Evolutionary conservation across 2,329 filamentous ascomycete genomes (phyloP).

Genomic region (Periconia sp.): DNA sequence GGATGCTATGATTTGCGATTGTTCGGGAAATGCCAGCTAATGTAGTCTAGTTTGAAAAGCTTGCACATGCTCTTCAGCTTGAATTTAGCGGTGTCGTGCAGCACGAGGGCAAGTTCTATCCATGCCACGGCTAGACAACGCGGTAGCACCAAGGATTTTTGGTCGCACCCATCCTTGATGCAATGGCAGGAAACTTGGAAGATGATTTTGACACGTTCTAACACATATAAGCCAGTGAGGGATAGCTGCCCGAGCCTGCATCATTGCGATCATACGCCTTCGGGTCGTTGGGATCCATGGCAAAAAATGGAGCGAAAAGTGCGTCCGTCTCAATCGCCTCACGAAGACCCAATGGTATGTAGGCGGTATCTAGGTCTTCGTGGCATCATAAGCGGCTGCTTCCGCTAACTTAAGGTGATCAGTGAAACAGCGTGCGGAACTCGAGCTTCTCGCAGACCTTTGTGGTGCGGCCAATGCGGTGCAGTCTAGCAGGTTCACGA

Average conservation of each 20-base stretch:
- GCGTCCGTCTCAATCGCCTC: conserved; percentile 11
- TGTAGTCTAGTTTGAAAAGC: conserved; percentile 2
- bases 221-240: conserved; percentile 3
- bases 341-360: conserved; percentile 10
- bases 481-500: too few species aligned
- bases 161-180: conserved; percentile 11
- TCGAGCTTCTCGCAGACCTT: too few species aligned
- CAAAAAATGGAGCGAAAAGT: conserved; percentile 4
- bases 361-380: conserved; percentile 7
- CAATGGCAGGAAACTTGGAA: conserved; percentile 13
- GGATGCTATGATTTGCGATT: conserved; percentile 20
- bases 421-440: too few species aligned
- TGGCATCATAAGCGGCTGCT: conserved; percentile 5
- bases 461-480: too few species aligned
- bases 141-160: conserved; percentile 19
- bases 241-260: background rate
- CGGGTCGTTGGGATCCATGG: conserved; percentile 12
- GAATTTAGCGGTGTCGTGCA: conserved; percentile 15
- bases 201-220: conserved; percentile 15
- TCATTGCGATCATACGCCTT: conserved; percentile 10
- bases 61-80: conserved; percentile 18
- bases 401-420: too few species aligned
- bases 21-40: too few species aligned
- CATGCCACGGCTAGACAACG: conserved; percentile 18
- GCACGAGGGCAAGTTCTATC: conserved; percentile 16